Evolutionary conservation across 441 rosid species (phyloP).

Genomic region (Euphorbia schlechtendalii): DNA sequence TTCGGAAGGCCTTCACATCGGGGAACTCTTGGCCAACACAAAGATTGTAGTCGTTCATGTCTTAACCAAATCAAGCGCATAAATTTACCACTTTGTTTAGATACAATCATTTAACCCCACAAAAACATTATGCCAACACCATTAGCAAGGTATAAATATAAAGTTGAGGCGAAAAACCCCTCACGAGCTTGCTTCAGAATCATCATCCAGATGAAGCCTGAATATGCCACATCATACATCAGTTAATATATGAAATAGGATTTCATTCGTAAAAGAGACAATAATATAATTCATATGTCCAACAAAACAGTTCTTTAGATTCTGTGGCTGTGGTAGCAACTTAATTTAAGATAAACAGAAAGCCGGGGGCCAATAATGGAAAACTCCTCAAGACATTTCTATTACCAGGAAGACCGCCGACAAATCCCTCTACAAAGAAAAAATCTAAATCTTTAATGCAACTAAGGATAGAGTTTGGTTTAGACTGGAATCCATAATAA

Average conservation of each 20-base stretch:
- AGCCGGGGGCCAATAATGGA: no score
- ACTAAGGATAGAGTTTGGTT: no score
- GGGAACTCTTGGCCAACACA: slow-evolving; percentile 53
- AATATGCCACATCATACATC: slow-evolving; percentile 12
- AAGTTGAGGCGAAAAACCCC: not conserved
- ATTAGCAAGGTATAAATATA: not conserved
- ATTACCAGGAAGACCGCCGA: no score
- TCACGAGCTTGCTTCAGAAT: slow-evolving; percentile 7
- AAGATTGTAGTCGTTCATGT: slow-evolving; percentile 36
- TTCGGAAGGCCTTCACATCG: slow-evolving; percentile 53
- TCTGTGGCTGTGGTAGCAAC: no score
- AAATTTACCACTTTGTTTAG: slow-evolving; percentile 13
- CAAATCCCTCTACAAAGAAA: no score
- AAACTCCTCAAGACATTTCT: no score
- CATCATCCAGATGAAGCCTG: slow-evolving; percentile 19
- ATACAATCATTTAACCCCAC: slow-evolving; percentile 11
- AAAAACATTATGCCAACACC: not conserved
- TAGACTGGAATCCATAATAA: no score
- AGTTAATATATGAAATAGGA: not conserved
- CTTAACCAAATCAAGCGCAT: slow-evolving; percentile 17
- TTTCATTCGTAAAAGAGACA: no score
- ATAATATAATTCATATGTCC: no score
- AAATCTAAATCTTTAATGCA: no score
- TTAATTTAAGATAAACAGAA: no score
- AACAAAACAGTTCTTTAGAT: no score